Conservation (phyloP, 345 rosid genomes). For the Sapria himalayana region DNA sequence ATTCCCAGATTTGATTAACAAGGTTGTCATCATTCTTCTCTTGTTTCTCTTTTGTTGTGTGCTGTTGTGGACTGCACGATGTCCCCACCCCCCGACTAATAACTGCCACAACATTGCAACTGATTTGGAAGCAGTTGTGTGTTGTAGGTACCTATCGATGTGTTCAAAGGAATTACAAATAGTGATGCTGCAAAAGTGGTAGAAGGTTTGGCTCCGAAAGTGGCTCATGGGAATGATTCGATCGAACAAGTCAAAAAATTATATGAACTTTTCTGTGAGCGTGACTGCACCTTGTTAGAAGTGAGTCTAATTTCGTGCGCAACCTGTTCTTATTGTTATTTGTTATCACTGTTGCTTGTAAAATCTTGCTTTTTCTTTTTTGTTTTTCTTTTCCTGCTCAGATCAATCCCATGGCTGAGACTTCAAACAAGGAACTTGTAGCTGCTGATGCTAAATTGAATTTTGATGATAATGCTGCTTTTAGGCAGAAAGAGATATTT, state of each 20-base stretch:
- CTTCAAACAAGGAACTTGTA: slow-evolving; percentile 58
- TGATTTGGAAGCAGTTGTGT: slow-evolving; percentile 9
- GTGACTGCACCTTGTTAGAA: slow-evolving; percentile 91
- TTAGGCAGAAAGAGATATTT: slow-evolving; percentile 66
- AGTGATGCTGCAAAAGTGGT: slow-evolving; percentile 96
- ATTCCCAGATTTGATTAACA: slow-evolving; percentile 85
- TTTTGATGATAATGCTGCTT: slow-evolving; percentile 97
- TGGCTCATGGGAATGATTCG: slow-evolving; percentile 55
- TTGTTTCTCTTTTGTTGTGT: neutral
- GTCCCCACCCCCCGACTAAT: too few relatives aligned
- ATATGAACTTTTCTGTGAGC: slow-evolving; percentile 58
- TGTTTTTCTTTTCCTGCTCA: slow-evolving; percentile 12
- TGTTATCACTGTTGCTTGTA: too few relatives aligned
- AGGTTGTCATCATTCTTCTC: slow-evolving; percentile 23
- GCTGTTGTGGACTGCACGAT: too few relatives aligned
- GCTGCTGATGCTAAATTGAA: slow-evolving; percentile 99
- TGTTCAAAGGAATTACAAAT: slow-evolving; percentile 80
- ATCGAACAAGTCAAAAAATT: slow-evolving; percentile 97
- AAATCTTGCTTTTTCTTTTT: neutral
- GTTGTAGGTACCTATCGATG: slow-evolving; percentile 76
- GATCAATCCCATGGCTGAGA: slow-evolving; percentile 98
- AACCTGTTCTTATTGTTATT: neutral
- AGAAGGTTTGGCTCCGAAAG: slow-evolving; percentile 79
- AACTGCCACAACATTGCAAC: slow-evolving; percentile 2
- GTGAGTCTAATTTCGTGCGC: slow-evolving; percentile 25